These are phyloP conservation scores for Microbotryum lychnidis-dioicae DNA, from an alignment of 1,284 basidiomycete species.

Conservation along the genomic window DNA sequence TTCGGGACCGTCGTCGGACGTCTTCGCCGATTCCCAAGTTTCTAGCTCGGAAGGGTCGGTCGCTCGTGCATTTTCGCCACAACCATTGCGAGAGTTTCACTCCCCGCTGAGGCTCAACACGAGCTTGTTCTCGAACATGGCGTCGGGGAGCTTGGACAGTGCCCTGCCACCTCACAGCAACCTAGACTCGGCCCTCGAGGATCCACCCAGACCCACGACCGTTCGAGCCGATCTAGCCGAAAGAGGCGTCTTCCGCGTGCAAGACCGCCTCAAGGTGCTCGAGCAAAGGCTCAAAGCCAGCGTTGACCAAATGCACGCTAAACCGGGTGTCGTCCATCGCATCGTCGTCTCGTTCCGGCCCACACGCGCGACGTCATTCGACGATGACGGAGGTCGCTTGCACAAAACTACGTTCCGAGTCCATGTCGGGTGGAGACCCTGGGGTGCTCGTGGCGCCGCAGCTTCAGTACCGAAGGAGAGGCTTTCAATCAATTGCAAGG, in stretches of 20 bases:
- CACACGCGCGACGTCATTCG: constrained; percentile 34
- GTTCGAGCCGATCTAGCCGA: constrained; percentile 9
- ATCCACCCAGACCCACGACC: not conserved
- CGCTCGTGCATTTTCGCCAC: not conserved
- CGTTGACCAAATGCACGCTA: constrained; percentile 46
- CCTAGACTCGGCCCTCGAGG: not conserved
- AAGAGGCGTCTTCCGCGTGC: constrained; percentile 4
- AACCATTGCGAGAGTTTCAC: not conserved
- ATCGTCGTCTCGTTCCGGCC: constrained; percentile 46
- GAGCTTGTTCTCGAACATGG: not conserved
- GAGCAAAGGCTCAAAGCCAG: constrained; percentile 40
- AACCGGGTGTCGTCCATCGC: constrained; percentile 47
- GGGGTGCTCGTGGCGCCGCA: constrained; percentile 11
- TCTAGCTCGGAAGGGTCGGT: constrained; percentile 1
- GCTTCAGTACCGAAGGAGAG: constrained; percentile 25
- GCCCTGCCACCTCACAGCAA: constrained; percentile 19
- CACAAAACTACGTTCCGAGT: constrained; percentile 43
- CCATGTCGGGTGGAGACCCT: constrained; percentile 37
- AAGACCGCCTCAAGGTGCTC: constrained; percentile 35
- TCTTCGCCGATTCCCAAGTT: not conserved
- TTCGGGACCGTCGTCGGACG: not conserved
- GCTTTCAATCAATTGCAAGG: constrained; percentile 41
- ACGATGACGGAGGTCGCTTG: constrained; percentile 41
- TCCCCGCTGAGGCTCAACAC: constrained; percentile 1
- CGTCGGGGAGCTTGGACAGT: constrained; percentile 13